Base-by-base conservation (phyloP, 176 grass and related monocot genomes). In the Urochloa ruziziensis region DNA sequence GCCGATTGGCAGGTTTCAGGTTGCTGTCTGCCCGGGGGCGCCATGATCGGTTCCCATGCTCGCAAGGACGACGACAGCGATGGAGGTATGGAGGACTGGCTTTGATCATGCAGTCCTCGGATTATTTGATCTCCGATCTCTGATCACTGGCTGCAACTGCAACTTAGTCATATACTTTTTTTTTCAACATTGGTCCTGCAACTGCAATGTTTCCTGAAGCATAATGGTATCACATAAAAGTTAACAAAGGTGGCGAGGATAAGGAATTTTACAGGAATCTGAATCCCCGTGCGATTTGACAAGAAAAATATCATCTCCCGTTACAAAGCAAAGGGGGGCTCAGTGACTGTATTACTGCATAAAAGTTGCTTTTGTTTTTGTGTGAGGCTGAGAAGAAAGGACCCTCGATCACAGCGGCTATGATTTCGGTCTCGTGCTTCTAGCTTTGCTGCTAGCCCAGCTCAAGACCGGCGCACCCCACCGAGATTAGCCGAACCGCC, bases 1-100 rank as follows among this genome's bases (percentile, higher is more conserved):
- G 43, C 80, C 44, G 43, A 77, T 82, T 34, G 72, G 83, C 72
- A 82, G 83, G 60, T 86, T 82, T 83, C 84, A 82, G 84, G 83
- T 86, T 83, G 73, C 79, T 73, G 83, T 90, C 79, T 90, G 83
- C 66, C 48, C 48, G 1, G 60, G 72, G 83, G 48, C 21, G 80
- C 87, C 68, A 37, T 67, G 29, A 19, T 67, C 78, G 73, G 8
- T 39, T 47, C 46, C 52, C 30, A 60, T 56, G 78, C 75, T 62
- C 37, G 2, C 1, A 13, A 12, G 4, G 28, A 72, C 24, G 53
- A 69, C 49, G 64, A 57, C 29, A 81, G 44, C 62, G 46, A 67
- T 37, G 46, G 44, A 80, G 62, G 10, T 37, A 39, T 37, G 60
- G 70, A 30, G 4, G 46, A 19, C 69, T n/a, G n/a, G n/a, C n/a